Base-by-base conservation (phyloP, 1,284 basidiomycete species). In the Marasmius sp. region DNA sequence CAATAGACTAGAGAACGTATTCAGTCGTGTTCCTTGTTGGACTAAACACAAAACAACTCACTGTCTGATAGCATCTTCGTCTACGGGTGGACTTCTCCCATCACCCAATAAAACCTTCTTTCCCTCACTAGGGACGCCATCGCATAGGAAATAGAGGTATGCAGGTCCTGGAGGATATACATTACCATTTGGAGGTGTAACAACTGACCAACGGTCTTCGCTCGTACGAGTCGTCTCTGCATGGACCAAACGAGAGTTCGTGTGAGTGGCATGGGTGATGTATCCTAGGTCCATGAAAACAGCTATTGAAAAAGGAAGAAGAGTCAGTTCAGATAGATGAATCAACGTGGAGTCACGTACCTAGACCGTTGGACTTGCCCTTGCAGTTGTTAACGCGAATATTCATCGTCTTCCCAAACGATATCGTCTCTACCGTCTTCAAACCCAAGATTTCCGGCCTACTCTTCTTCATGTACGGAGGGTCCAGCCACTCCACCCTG, bases 91-190 rank as follows among this genome's bases (percentile, higher is more conserved):
- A 11, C 79, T 77, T 56, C 71, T 69, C 11, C 89, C 89, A 66
- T 85, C 79, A 1, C 92, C 93, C 47, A 94, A 75, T 81, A 93
- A 86, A 1, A 92, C 74, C 71, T 85, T 85, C 65, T 78, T 74
- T 1, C 87, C 91, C 22, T 75, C 69, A 67, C 89, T 92, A 0
- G 93, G 90, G 7, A 93, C 77, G 16, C 82, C 91, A 64, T 88
- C 80, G 1, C 85, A 82, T 22, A 94, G 78, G 34, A 94, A 71
- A 67, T 85, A 92, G 41, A 95, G 69, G 82, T 87, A 93, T 8
- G 85, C 93, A 3, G 92, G 92, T 6, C 94, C 93, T 59, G 92
- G 91, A 6, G 91, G 91, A 66, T 94, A 92, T 14, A 93, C 73
- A 51, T 78, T 79, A 6, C 79, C 80, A 65, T 84, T 79, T 1